Evolutionary conservation across 306 rosid species (phyloP).

Genomic region (Psophocarpus tetragonolobus): DNA sequence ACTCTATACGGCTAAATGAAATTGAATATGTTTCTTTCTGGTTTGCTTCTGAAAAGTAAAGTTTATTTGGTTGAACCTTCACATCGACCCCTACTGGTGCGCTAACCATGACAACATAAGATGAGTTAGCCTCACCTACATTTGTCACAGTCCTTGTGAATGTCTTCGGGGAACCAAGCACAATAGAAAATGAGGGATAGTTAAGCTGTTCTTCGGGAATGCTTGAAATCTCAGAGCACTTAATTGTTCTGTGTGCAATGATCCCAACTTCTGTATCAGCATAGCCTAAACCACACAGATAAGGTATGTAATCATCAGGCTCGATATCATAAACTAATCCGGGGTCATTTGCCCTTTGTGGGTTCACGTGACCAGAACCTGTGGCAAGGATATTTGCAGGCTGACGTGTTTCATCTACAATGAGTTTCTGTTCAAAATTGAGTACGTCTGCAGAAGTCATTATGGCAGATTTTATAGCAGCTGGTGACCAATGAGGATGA

Average conservation of each 20-base stretch:
- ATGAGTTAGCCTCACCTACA: slow-evolving; percentile 60
- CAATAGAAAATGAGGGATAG: slow-evolving; percentile 69
- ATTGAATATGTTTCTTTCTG: slow-evolving; percentile 58
- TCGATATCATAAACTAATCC: slow-evolving; percentile 67
- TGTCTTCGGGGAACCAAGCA: slow-evolving; percentile 56
- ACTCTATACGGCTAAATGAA: slow-evolving; percentile 44
- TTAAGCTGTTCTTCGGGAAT: slow-evolving; percentile 73
- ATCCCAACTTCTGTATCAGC: slow-evolving; percentile 49
- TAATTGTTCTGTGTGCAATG: slow-evolving; percentile 45
- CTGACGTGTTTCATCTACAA: slow-evolving; percentile 54
- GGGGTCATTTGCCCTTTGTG: slow-evolving; percentile 67
- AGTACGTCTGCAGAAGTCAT: slow-evolving; percentile 63
- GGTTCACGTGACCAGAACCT: slow-evolving; percentile 80
- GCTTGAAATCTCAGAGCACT: slow-evolving; percentile 56
- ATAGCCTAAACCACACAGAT: slow-evolving; percentile 70
- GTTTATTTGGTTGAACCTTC: slow-evolving; percentile 49
- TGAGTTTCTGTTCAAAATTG: slow-evolving; percentile 30
- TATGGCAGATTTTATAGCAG: slow-evolving; percentile 78
- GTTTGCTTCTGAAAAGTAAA: slow-evolving; percentile 57
- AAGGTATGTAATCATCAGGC: slow-evolving; percentile 73
- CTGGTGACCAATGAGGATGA: slow-evolving; percentile 81
- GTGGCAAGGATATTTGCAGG: slow-evolving; percentile 68
- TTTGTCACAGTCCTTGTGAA: slow-evolving; percentile 77
- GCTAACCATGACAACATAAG: slow-evolving; percentile 39
- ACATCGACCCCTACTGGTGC: slow-evolving; percentile 64